These are phyloP conservation scores for Colletotrichum brevisporum DNA, from an alignment of 2,329 filamentous ascomycete species.

Conservation along the genomic window DNA sequence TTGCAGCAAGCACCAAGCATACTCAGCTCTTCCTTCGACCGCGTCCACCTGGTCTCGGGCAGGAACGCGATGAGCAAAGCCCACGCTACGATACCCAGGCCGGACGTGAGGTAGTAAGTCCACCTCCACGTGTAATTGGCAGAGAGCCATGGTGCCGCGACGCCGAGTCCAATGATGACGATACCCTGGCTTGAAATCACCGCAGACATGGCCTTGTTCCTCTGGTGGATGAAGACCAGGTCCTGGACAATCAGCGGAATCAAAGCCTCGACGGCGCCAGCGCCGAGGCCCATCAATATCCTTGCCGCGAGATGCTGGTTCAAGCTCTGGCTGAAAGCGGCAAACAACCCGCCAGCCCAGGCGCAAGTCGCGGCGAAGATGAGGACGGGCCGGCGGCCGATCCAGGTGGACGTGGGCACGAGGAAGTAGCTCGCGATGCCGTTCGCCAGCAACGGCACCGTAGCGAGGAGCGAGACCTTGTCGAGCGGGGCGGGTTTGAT, in stretches of 20 bases:
- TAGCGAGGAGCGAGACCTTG: conserved; percentile 49
- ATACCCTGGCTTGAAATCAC: conserved; percentile 49
- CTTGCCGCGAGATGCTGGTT: conserved; percentile 49
- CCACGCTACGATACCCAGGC: conserved; percentile 50
- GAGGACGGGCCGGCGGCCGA: conserved; percentile 53
- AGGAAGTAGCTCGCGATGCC: conserved; percentile 52
- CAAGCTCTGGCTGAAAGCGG: conserved; percentile 49
- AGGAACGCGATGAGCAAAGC: conserved; percentile 49
- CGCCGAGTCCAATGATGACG: conserved; percentile 47
- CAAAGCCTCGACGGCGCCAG: conserved; percentile 52
- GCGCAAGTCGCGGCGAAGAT: conserved; percentile 49
- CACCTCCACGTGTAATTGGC: conserved; percentile 51
- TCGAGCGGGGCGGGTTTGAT: conserved; percentile 49
- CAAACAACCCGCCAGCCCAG: conserved; percentile 53
- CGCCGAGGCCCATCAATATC: conserved; percentile 51
- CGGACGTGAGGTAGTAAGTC: conserved; percentile 52
- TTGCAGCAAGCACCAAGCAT: background rate
- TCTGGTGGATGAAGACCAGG: conserved; percentile 55
- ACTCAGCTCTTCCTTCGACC: conserved; percentile 50
- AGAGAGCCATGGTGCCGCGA: conserved; percentile 49
- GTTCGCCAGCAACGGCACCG: conserved; percentile 52
- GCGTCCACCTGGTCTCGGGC: conserved; percentile 52
- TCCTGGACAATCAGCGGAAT: conserved; percentile 56
- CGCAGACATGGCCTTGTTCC: conserved; percentile 50
- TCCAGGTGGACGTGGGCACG: conserved; percentile 52